Base-by-base conservation (phyloP, 306 rosid species). In the Canavalia ensiformis region DNA sequence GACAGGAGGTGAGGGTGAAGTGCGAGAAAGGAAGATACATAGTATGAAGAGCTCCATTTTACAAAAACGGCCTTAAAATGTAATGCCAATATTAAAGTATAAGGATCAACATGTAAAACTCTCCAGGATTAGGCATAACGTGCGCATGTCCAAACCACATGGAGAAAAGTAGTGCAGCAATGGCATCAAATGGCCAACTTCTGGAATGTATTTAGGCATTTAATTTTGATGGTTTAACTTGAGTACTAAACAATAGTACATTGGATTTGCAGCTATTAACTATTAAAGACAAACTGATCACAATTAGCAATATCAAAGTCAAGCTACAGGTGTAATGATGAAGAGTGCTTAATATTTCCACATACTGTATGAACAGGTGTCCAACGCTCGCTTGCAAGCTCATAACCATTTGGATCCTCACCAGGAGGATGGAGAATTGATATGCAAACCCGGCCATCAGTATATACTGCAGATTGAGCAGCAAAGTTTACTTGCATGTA, bases 331-430 rank as follows among this genome's bases (percentile, higher is more conserved):
- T 9, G 47, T 39, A 13, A 45, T 46, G 47, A 35, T 12, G 44
- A 54, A 33, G 2, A 6, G 71, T 4, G 67, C 30, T 64, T 68
- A n/a, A 70, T 64, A 7, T 64, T 70, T 76, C 42, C 54, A 84
- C 90, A 1, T 92, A 94, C 98, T 28, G 97, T 92, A 85, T 94
- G 98, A 72, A 94, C 98, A 30, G 98, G 98, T 6, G 93, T 92
- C 98, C 98, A 94, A 59, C 97, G 97, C 86, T 94, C 98, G 88
- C 98, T 94, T 64, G 98, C 97, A 85, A 94, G 97, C 90, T 94
- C 98, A 25, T 94, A 94, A 70, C 98, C 98, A 89, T 94, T 94
- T 7, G 97, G 98, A 63, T 94, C 98, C 0, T 94, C 98, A 50
- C 98, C 98, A 6, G 98, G 98, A 34, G 98, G 98, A 76, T 94